These are phyloP conservation scores for Paraphaeosphaeria minitans DNA, from an alignment of 2,329 filamentous ascomycete genomes.

Conservation along the genomic window DNA sequence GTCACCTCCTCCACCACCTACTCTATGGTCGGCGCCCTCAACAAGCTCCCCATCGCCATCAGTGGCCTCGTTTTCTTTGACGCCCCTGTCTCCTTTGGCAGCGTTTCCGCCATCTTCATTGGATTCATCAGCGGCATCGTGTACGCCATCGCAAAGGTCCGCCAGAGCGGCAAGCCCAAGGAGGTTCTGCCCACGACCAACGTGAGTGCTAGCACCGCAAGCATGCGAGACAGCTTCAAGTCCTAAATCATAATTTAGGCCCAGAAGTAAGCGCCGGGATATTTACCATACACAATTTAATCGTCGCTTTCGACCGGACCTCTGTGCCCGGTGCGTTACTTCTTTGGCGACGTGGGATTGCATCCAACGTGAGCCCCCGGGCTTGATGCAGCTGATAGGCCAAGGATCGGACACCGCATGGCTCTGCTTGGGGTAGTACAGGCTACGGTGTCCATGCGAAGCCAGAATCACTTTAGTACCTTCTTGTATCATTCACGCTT, in stretches of 20 bases:
- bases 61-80: constrained; percentile 95
- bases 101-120: constrained; percentile 86
- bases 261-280: constrained; percentile 17
- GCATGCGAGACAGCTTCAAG: constrained; percentile 83
- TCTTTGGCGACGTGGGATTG: constrained; percentile 14
- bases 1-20: constrained; percentile 97
- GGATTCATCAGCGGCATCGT: constrained; percentile 93
- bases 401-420: neutral
- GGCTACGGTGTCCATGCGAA: neutral
- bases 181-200: constrained; percentile 70
- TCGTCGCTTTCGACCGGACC: neutral
- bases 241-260: constrained; percentile 24
- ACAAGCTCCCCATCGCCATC: constrained; percentile 95
- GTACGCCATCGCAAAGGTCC: constrained; percentile 84
- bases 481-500: constrained; percentile 11
- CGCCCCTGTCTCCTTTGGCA: constrained; percentile 88
- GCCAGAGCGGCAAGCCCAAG: constrained; percentile 72
- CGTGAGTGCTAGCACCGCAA: constrained; percentile 90
- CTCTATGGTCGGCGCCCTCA: constrained; percentile 96
- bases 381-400: neutral
- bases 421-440: neutral
- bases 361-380: constrained; percentile 6
- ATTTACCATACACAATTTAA: constrained; percentile 17
- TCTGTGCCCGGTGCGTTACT: neutral
- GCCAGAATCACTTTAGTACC: neutral